Evolutionary conservation across 2,329 filamentous ascomycete genomes (phyloP), one percentile per base, ranked within the genome.

Genomic region (Fonsecaea pedrosoi): DNA sequence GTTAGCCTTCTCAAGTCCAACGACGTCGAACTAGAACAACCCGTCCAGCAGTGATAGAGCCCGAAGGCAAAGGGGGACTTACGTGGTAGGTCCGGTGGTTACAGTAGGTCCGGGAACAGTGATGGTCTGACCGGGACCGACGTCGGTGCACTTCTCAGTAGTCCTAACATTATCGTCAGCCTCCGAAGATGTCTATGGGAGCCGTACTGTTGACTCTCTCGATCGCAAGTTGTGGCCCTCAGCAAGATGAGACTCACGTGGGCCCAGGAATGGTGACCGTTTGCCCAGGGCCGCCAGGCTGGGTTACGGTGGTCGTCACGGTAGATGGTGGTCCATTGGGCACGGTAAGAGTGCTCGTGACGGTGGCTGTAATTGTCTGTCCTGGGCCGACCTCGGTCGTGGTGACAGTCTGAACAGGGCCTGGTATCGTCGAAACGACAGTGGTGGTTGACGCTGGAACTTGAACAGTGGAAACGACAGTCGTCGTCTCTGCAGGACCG

Each of bases 241-340:
- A 21, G 1, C 10, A 21, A 55, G n/a, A 58, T 34, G 15, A 58
- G 35, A 40, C 55, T 58, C 21, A 58, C 55, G 30, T 38, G 42
- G 55, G 37, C 25, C 35, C 55, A 42, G 55, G 25, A 12, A 58
- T n/a, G n/a, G 55, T 58, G 21, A 58, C 32, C n/a, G 55, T 58
- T n/a, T 42, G n/a, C 32, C 54, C 54, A 9, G 30, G 12, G 18
- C 54, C 54, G n/a, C 54, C 10, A 18, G 54, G 54, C 15, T 35
- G 54, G 18, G 54, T 35, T n/a, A 55, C 35, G 15, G 35, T 38
- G 12, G 54, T 55, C 15, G 54, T 55, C 54, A 55, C 32, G 3
- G 32, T 38, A 12, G 32, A n/a, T 3, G 54, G 54, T 35, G 18
- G 54, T 8, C 54, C 30, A 18, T 38, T 38, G 45, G 55, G 34